Evolutionary conservation across 129 eudicot species (phyloP), one percentile per base, ranked within the genome.

Genomic region (Logfia minima): DNA sequence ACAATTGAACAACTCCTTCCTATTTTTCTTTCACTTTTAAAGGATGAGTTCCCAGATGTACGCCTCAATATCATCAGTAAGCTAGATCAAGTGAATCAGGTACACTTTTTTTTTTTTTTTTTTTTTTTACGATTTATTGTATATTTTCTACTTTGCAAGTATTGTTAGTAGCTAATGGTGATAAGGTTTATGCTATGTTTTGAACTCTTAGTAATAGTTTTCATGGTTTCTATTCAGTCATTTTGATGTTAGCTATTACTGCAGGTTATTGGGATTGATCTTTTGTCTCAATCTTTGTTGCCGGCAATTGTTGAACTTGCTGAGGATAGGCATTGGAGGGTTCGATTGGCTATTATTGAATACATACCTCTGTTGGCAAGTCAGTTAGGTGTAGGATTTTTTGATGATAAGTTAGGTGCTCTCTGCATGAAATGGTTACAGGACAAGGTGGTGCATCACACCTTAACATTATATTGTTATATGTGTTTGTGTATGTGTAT

Each of bases 381-480:
- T 81, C 96, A 93, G 64, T 75, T 93, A 70, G 98, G 98, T 71
- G 92, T 93, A 61, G 95, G 98, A 8, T 93, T 93, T 87, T 93
- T 93, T 76, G 96, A 93, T 82, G 98, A 93, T 52, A 93, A 93
- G 71, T 87, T 93, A 9, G 98, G 98, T 76, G 85, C 88, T 41
- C 91, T 93, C 76, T 93, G 98, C 88, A 93, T 93, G 98, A 96
- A 93, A 77, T 93, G 98, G 98, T 78, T 93, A 64, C 97, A 89
- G 80, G 98, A 93, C 87, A 90, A 93, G 97, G 98, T 93, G 61
- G 1, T 76, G 77, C 70, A 60, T 66, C 76, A 71, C 63, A 21
- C 7, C 45, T 52, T 53, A 4, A 60, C 6, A 28, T 18, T 14
- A 37, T 37, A 16, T 2, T 5, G 5, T n/a, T 3, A 13, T 22